Conservation (phyloP, 139 green algal genomes). For the Parachlorella kessleri region DNA sequence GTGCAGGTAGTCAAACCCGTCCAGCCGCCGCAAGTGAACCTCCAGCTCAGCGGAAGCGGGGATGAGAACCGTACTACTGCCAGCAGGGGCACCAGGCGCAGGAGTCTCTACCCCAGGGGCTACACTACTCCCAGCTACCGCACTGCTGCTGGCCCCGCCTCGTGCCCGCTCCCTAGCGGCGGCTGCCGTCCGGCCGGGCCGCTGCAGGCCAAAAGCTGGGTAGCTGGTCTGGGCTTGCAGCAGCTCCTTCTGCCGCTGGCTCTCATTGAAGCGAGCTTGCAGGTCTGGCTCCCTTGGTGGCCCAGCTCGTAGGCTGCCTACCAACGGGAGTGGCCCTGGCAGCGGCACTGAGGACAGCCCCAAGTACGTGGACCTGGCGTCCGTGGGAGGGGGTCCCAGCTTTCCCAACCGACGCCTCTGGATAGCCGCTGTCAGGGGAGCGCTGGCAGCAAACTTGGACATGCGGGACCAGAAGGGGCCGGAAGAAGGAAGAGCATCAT, state of each 20-base stretch:
- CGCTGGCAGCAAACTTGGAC: conserved; percentile 13
- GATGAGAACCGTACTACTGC: not conserved
- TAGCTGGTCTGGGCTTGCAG: conserved; percentile 33
- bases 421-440: conserved; percentile 21
- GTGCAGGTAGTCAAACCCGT: conserved; percentile 48
- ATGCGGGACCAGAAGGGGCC: conserved; percentile 30
- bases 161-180: not conserved
- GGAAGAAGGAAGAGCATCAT: not conserved
- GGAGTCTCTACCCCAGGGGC: not conserved
- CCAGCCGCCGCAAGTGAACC: conserved; percentile 58
- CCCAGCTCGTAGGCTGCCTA: too few species aligned
- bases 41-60: conserved; percentile 13
- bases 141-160: not conserved
- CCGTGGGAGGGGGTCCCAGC: not conserved
- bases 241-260: conserved; percentile 29
- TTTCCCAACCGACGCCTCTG: conserved; percentile 9
- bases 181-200: not conserved
- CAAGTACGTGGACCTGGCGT: conserved; percentile 38
- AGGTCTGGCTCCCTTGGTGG: too few species aligned
- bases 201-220: conserved; percentile 18
- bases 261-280: conserved; percentile 14
- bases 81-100: too few species aligned
- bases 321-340: too few species aligned
- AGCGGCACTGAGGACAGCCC: conserved; percentile 44
- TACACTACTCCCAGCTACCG: not conserved